Percentiles rank a stretch among this genome's conserved stretches.
Evolutionary conservation across 106 monocot genomes (phyloP).

Genomic region (Hemerocallis citrina): DNA sequence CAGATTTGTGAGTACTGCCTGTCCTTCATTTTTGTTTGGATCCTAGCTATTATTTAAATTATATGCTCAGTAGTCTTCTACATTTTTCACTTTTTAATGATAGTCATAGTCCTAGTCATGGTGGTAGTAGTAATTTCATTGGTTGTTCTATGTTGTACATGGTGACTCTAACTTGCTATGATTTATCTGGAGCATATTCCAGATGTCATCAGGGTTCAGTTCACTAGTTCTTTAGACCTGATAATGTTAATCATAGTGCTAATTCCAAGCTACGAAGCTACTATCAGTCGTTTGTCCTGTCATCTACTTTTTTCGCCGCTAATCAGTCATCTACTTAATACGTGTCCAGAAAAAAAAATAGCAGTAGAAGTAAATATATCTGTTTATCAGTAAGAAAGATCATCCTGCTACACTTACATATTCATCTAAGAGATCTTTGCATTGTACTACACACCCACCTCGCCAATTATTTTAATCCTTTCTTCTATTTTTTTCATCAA

Average conservation of each 20-base stretch:
- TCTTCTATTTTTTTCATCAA: neutral
- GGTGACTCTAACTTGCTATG: neutral
- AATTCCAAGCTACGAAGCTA: neutral
- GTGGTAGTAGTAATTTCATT: too few relatives aligned
- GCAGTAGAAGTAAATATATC: neutral
- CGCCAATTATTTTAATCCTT: too few relatives aligned
- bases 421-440: neutral
- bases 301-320: too few relatives aligned
- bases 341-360: neutral
- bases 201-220: neutral
- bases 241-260: neutral
- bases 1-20: constrained; percentile 73
- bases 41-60: neutral
- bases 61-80: too few relatives aligned
- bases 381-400: neutral
- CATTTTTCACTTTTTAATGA: too few relatives aligned
- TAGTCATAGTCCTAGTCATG: too few relatives aligned
- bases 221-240: neutral
- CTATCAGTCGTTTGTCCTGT: too few relatives aligned
- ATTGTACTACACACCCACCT: too few relatives aligned
- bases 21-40: neutral
- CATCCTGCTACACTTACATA: neutral
- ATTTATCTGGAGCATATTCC: neutral
- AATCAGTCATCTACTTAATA: too few relatives aligned
- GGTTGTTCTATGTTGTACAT: too few relatives aligned